phyloP scores from a whole-genome alignment of 441 rosid species.

The Syzygium syzygioides region DNA sequence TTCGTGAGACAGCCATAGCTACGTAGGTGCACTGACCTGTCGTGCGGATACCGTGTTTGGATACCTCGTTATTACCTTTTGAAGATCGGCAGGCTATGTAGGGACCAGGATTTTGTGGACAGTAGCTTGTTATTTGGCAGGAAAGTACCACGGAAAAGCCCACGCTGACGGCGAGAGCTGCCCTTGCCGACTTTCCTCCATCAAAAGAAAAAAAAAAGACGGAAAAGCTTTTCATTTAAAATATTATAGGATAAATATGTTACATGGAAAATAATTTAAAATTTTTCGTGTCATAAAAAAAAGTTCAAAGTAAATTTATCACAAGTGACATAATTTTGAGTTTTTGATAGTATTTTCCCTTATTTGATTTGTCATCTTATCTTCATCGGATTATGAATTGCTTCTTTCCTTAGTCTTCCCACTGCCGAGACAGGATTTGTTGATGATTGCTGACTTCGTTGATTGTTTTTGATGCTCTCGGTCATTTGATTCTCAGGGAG shows the following conservation, averaged over 20 bases:
- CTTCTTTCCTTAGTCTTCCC: background rate
- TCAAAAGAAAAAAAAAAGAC: too few species aligned
- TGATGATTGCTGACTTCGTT: background rate
- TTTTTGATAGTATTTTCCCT: background rate
- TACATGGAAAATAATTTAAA: too few species aligned
- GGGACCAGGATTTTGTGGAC: background rate
- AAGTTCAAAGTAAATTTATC: too few species aligned
- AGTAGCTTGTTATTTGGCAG: background rate
- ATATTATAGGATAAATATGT: too few species aligned
- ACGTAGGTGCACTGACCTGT: background rate
- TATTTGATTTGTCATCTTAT: background rate
- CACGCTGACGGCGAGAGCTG: too few species aligned
- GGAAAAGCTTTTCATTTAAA: fast-evolving
- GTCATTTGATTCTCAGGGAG: constrained; percentile 26
- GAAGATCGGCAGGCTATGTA: too few species aligned
- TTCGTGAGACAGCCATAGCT: background rate
- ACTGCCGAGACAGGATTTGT: background rate
- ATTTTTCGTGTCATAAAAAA: too few species aligned
- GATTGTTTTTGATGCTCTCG: background rate
- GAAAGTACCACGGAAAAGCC: too few species aligned
- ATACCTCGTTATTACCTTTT: too few species aligned
- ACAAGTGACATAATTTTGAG: too few species aligned
- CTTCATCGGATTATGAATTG: background rate
- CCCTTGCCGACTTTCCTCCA: too few species aligned
- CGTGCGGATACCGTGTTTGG: background rate